phyloP scores from a whole-genome alignment of 768 basidiomycete genomes.

The Chiua virens region DNA sequence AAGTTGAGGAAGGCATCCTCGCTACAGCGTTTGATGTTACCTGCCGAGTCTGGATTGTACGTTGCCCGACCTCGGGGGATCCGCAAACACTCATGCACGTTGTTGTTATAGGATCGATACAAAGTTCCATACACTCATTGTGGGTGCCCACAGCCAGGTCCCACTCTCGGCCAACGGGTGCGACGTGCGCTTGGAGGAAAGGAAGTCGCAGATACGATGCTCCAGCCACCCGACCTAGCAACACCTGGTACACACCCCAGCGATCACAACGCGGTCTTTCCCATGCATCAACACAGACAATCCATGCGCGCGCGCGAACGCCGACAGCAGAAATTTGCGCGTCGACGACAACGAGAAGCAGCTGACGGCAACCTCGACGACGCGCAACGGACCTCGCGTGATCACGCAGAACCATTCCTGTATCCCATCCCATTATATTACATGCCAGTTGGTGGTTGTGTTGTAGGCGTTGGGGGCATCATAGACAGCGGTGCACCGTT shows the following conservation, averaged over 20 bases:
- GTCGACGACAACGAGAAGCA: slow-evolving; percentile 2
- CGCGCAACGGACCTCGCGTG: too few relatives aligned
- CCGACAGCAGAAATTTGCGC: slow-evolving; percentile 8
- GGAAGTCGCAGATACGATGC: slow-evolving; percentile 14
- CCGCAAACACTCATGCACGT: not conserved
- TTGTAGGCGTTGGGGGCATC: too few relatives aligned
- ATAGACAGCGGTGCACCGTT: too few relatives aligned
- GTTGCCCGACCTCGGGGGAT: slow-evolving; percentile 5
- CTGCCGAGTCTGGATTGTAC: slow-evolving; percentile 45
- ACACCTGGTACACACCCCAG: slow-evolving; percentile 50
- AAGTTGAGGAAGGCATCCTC: slow-evolving; percentile 46
- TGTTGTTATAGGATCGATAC: slow-evolving; percentile 40
- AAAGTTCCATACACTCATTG: slow-evolving; percentile 55
- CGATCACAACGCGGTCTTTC: slow-evolving; percentile 50
- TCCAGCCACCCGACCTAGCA: slow-evolving; percentile 35
- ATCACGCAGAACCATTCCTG: too few relatives aligned
- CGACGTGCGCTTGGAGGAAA: slow-evolving; percentile 21
- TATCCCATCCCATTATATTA: too few relatives aligned
- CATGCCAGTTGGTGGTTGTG: too few relatives aligned
- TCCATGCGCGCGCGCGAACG: slow-evolving; percentile 9
- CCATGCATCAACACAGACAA: slow-evolving; percentile 19
- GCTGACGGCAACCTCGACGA: not conserved
- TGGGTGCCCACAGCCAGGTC: slow-evolving; percentile 51
- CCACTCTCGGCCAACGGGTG: slow-evolving; percentile 45
- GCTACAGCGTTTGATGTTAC: slow-evolving; percentile 50